phyloP scores from a whole-genome alignment of 768 basidiomycete species.

The Stropharia rugosoannulata region DNA sequence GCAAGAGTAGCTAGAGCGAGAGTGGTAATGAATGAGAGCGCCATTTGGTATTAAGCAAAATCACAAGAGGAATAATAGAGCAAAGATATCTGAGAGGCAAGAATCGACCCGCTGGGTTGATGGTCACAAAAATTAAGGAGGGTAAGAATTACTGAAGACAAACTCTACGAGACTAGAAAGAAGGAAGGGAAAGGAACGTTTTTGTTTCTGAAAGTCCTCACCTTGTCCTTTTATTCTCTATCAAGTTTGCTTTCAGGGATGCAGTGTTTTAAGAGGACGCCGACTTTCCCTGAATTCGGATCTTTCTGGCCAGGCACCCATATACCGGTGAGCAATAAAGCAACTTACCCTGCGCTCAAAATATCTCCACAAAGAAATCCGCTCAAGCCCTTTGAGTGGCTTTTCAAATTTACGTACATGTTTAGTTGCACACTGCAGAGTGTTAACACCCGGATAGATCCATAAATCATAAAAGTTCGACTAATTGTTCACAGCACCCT shows the following conservation, averaged over 20 bases:
- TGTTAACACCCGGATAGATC: too few species aligned
- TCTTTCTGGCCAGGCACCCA: not conserved
- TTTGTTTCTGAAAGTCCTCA: not conserved
- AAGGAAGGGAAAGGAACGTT: not conserved
- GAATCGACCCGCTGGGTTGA: constrained; percentile 3
- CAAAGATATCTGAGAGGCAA: not conserved
- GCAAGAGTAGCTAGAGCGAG: constrained; percentile 16
- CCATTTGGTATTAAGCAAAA: constrained; percentile 9
- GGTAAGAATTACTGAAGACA: constrained; percentile 5
- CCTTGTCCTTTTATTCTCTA: not conserved
- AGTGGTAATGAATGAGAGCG: constrained; percentile 7
- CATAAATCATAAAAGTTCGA: too few species aligned
- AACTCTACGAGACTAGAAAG: not conserved
- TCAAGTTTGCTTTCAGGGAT: not conserved
- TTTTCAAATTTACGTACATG: too few species aligned
- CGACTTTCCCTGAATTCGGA: not conserved
- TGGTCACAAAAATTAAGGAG: not conserved
- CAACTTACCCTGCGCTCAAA: too few species aligned
- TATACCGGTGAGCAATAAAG: too few species aligned
- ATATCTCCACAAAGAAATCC: too few species aligned
- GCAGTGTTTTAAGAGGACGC: not conserved
- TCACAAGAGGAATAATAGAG: not conserved
- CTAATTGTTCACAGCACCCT: too few species aligned
- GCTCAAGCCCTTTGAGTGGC: too few species aligned
- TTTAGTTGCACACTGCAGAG: too few species aligned